A percentile compares a stretch with the other conserved stretches of the same genome.
Evolutionary conservation across 129 eudicot genomes (phyloP).

Genomic region (Apium graveolens): DNA sequence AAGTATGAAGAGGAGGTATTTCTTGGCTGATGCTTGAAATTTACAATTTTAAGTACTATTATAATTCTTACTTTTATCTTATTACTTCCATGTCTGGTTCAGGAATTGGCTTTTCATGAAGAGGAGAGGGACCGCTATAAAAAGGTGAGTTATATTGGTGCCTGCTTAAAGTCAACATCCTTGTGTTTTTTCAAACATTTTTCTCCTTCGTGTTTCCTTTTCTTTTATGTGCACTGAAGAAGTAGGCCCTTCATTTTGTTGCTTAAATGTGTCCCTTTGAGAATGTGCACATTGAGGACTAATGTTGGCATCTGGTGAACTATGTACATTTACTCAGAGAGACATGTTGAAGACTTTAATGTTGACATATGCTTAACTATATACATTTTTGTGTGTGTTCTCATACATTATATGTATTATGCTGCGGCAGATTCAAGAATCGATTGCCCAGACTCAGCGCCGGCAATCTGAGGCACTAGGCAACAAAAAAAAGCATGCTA

Average conservation of each 20-base stretch:
- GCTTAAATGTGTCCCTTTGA: background rate
- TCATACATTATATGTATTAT: background rate
- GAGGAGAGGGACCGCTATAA: constrained; percentile 82
- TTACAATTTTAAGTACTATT: constrained; percentile 6
- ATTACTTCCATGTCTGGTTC: background rate
- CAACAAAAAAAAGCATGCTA: constrained; percentile 55
- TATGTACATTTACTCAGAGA: background rate
- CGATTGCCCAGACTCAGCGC: constrained; percentile 72
- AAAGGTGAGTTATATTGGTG: constrained; percentile 37
- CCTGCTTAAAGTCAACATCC: background rate
- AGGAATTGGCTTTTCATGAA: constrained; percentile 88
- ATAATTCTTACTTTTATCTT: constrained; percentile 4
- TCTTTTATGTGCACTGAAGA: background rate
- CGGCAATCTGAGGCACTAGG: constrained; percentile 90
- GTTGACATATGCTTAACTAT: background rate
- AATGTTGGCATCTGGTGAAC: background rate
- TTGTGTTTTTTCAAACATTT: background rate
- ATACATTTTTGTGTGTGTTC: background rate
- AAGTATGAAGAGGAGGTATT: constrained; percentile 90
- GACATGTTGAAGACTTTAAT: background rate
- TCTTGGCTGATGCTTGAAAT: constrained; percentile 4
- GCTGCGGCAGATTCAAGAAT: constrained; percentile 68
- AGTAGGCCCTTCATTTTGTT: background rate
- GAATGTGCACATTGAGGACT: background rate
- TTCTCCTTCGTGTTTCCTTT: background rate